These are phyloP conservation scores for Ensete glaucum DNA, from an alignment of 176 grass and related monocot genomes.

Conservation along the genomic window DNA sequence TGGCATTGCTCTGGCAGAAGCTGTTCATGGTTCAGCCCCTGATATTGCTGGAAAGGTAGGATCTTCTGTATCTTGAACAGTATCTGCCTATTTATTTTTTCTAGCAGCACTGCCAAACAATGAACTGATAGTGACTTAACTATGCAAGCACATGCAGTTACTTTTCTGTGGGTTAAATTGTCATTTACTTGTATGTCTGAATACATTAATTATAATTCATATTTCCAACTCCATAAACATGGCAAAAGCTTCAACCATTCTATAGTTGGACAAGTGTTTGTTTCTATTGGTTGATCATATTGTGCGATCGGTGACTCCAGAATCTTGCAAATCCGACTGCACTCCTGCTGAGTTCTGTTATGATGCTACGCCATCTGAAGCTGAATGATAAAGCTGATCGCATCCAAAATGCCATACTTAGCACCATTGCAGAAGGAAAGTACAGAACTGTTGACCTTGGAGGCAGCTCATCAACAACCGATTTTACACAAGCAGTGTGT, in stretches of 20 bases:
- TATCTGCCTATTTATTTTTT: no score
- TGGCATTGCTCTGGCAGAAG: conserved; percentile 92
- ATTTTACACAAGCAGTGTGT: conserved; percentile 83
- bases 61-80: background rate
- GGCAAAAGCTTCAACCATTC: background rate
- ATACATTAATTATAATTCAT: background rate
- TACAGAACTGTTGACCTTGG: conserved; percentile 79
- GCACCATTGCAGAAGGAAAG: conserved; percentile 67
- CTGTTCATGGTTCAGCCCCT: conserved; percentile 95
- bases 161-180: no score
- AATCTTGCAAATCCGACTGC: conserved; percentile 94
- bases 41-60: conserved; percentile 93
- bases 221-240: background rate
- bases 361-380: conserved; percentile 88
- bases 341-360: conserved; percentile 82
- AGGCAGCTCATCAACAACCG: conserved; percentile 57
- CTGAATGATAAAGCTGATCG: conserved; percentile 69
- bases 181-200: background rate
- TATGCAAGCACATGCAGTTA: no score
- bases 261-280: background rate
- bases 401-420: conserved; percentile 80
- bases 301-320: conserved; percentile 33
- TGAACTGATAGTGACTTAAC: no score
- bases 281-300: background rate
- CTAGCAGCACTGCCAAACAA: no score